Percentiles rank a stretch among this genome's conserved stretches.
These are phyloP conservation scores for Posidonia oceanica DNA, from an alignment of 116 monocot species.

Conservation along the genomic window DNA sequence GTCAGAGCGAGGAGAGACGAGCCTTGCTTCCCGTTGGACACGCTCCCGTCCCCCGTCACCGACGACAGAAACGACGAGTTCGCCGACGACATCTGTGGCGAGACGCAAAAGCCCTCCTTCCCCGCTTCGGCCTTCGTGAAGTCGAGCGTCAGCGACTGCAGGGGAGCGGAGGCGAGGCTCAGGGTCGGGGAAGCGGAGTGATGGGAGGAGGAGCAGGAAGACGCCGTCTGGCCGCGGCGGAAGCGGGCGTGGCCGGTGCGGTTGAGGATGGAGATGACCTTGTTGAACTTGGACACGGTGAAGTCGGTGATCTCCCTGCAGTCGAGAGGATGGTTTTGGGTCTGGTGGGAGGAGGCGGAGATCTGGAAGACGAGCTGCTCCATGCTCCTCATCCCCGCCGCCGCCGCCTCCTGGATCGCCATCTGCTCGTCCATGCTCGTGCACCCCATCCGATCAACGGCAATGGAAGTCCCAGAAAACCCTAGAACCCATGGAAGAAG, in stretches of 20 bases:
- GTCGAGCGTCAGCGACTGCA: constrained; percentile 43
- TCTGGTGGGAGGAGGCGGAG: constrained; percentile 8
- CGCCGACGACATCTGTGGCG: constrained; percentile 30
- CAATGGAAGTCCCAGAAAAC: neutral
- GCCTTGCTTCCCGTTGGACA: constrained; percentile 37
- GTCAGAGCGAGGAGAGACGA: constrained; percentile 17
- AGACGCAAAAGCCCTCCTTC: constrained; percentile 23
- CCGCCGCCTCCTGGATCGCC: constrained; percentile 61
- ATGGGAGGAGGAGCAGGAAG: neutral
- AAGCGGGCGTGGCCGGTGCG: constrained; percentile 84
- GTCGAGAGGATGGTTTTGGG: constrained; percentile 9
- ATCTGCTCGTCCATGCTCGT: constrained; percentile 43
- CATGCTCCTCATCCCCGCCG: constrained; percentile 56
- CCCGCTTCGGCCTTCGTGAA: constrained; percentile 36
- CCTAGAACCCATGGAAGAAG: neutral
- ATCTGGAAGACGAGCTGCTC: constrained; percentile 57
- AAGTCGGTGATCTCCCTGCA: constrained; percentile 57
- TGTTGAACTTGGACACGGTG: constrained; percentile 60
- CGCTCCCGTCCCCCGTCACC: constrained; percentile 70
- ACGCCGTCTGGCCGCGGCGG: constrained; percentile 39
- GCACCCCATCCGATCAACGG: constrained; percentile 42
- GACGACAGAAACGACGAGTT: constrained; percentile 72
- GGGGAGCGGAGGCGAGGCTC: neutral
- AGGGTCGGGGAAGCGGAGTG: neutral
- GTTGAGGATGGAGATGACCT: constrained; percentile 56